Base-by-base conservation (phyloP, 495 filamentous ascomycete species). In the Aspergillus wentii region DNA sequence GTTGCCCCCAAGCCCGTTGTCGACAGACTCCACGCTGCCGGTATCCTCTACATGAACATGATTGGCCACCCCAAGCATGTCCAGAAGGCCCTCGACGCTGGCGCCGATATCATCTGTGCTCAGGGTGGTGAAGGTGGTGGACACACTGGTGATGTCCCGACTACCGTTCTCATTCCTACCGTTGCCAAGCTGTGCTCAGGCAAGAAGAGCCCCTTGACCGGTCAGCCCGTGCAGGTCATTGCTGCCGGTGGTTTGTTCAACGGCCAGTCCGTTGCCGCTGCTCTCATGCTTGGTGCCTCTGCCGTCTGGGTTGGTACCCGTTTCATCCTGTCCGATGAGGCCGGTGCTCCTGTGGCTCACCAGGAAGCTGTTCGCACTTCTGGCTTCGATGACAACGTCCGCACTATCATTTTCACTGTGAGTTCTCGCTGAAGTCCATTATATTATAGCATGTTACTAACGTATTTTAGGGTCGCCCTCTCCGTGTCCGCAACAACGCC, bases 61-160 rank as follows among this genome's bases (percentile, higher is more conserved):
- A 94, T 98, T 61, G 92, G 91, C 40, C 92, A 97, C 77, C 94
- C 94, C 47, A 98, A 98, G 78, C 92, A 98, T 70, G 90, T 95
- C 33, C 74, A 82, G 59, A 97, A 96, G 76, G 85, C 84, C 59
- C 73, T 98, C 39, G 91, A 87, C 14, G 76, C 87, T 33, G 92
- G 92, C 51, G 82, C 75, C 43, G 88, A 95, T 61, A 82, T 94
- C 46, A 94, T 95, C 64, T 94, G 88, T 65, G 88, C 88, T 18
- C 88, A 95, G 62, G 88, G 88, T 59, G 87, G 88, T 44, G 88
- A 95, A 61, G 88, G 88, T 38, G 88, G 88, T 57, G 87, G 88
- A 35, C 88, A 95, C 71, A 95, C 88, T 18, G 88, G 88, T 48
- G 83, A 90, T 62, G 86, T 94, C 19, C 88, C 88, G 9, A 94